These are phyloP conservation scores for Malus sylvestris DNA, from an alignment of 306 rosid species.

Conservation along the genomic window DNA sequence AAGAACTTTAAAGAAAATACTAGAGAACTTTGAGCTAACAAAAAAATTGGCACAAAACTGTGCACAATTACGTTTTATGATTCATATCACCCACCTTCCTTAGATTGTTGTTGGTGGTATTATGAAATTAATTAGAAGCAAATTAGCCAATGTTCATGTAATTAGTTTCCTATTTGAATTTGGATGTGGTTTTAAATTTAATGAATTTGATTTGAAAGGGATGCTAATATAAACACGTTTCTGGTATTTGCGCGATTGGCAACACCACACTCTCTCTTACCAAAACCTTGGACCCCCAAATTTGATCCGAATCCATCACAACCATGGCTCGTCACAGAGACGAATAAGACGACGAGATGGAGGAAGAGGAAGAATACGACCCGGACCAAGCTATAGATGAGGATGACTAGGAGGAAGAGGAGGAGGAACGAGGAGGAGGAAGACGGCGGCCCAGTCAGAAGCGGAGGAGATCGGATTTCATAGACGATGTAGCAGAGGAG, in stretches of 20 bases:
- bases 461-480: slow-evolving; percentile 53
- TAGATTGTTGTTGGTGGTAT: too few relatives aligned
- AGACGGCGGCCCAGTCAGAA: slow-evolving; percentile 38
- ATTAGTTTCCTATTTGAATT: too few relatives aligned
- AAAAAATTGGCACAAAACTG: too few relatives aligned
- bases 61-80: too few relatives aligned
- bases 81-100: too few relatives aligned
- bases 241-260: not conserved
- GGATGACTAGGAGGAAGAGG: slow-evolving; percentile 49
- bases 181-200: too few relatives aligned
- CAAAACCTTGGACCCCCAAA: slow-evolving; percentile 10
- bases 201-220: too few relatives aligned
- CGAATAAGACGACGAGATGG: slow-evolving; percentile 50
- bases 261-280: not conserved
- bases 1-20: too few relatives aligned
- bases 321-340: slow-evolving; percentile 51
- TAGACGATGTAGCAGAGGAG: slow-evolving; percentile 71
- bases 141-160: too few relatives aligned
- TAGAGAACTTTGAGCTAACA: accelerated
- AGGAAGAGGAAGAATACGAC: slow-evolving; percentile 59
- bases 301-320: not conserved
- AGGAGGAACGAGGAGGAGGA: slow-evolving; percentile 17
- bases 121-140: too few relatives aligned
- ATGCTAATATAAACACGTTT: not conserved
- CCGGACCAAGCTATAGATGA: slow-evolving; percentile 41